Percentiles rank a stretch among this genome's conserved stretches.
Evolutionary conservation across 495 filamentous ascomycete genomes (phyloP).

Genomic region (Chaetomium fimeti): DNA sequence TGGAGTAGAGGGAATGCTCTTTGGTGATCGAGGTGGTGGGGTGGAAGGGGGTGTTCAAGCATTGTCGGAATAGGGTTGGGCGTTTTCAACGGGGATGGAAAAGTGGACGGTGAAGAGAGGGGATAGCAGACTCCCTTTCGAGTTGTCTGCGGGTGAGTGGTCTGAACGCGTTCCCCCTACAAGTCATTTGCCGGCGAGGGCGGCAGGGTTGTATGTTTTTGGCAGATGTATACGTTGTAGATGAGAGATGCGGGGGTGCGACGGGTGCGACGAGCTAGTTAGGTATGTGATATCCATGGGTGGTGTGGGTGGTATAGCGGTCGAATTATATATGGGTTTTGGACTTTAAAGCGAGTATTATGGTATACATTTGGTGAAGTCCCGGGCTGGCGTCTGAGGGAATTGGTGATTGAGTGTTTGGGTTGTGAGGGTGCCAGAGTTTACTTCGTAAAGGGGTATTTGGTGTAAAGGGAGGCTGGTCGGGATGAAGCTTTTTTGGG

Average conservation of each 20-base stretch:
- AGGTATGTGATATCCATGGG: conserved; percentile 4
- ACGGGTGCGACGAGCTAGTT: background rate
- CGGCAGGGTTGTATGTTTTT: background rate
- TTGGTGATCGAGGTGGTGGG: no score
- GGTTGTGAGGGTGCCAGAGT: no score
- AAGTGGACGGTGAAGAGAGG: no score
- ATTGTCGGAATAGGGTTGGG: no score
- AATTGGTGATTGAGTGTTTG: no score
- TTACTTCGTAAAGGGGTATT: no score
- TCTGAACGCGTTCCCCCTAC: background rate
- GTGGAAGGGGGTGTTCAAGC: no score
- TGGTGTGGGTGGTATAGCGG: conserved; percentile 1
- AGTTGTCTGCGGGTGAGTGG: background rate
- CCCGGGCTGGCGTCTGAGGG: no score
- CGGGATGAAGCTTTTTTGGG: background rate
- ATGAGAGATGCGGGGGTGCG: background rate
- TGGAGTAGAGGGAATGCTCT: no score
- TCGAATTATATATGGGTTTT: background rate
- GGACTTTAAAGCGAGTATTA: background rate
- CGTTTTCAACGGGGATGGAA: no score
- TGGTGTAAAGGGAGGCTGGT: no score
- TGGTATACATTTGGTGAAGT: background rate
- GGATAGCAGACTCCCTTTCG: no score
- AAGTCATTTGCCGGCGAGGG: background rate
- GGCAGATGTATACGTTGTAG: background rate